Conservation (phyloP, 2,329 filamentous ascomycete species). For the Colletotrichum neosansevieriae region DNA sequence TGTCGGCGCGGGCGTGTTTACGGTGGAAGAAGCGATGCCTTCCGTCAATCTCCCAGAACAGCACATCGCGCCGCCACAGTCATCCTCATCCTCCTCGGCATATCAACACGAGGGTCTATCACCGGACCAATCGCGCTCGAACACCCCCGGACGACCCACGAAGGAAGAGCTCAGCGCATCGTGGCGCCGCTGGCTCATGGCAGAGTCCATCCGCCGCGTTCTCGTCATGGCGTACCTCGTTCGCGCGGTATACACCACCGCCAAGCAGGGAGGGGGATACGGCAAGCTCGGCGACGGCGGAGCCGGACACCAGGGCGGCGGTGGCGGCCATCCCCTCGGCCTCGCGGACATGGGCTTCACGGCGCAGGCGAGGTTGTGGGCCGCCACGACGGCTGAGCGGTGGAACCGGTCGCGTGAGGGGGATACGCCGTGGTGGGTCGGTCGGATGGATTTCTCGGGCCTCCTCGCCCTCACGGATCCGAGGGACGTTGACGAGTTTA, state of each 20-base stretch:
- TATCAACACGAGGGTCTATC: conserved; percentile 32
- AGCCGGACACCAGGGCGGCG: not conserved
- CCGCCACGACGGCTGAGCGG: conserved; percentile 39
- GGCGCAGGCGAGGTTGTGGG: conserved; percentile 39
- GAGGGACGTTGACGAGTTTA: conserved; percentile 40
- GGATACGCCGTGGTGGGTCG: conserved; percentile 40
- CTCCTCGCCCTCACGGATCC: conserved; percentile 39
- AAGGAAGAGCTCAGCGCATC: conserved; percentile 39
- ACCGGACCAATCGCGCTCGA: conserved; percentile 31
- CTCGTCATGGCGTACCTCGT: conserved; percentile 39
- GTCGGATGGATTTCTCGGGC: conserved; percentile 39
- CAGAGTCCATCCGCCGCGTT: conserved; percentile 40
- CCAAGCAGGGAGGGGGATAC: conserved; percentile 35
- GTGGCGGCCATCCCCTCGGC: conserved; percentile 6
- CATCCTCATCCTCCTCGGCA: conserved; percentile 21
- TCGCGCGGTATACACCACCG: conserved; percentile 38
- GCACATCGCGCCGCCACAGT: conserved; percentile 16
- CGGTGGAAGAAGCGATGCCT: conserved; percentile 27
- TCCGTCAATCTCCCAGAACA: conserved; percentile 17
- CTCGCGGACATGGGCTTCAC: conserved; percentile 42
- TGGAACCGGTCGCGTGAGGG: conserved; percentile 39
- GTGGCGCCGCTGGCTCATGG: conserved; percentile 41
- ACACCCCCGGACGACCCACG: conserved; percentile 25
- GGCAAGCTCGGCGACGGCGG: conserved; percentile 19
- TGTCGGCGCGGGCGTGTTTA: conserved; percentile 35